Percentiles rank a stretch among this genome's conserved stretches.
Conservation (phyloP, 345 rosid genomes). For the Jatropha curcas region DNA sequence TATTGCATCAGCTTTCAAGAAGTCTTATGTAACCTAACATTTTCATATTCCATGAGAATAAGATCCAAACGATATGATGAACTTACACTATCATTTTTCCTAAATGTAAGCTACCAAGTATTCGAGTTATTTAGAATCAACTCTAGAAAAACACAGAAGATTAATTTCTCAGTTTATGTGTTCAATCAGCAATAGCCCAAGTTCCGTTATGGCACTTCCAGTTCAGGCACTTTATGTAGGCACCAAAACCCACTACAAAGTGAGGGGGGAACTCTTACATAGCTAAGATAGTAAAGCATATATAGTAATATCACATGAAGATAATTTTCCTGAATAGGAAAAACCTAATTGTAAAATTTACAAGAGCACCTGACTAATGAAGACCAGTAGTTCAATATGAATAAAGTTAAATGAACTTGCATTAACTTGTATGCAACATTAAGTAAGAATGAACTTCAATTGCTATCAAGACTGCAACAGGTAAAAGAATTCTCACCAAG, state of each 20-base stretch:
- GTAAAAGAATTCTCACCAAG: not conserved
- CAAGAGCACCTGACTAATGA: too few species aligned
- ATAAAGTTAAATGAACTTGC: too few species aligned
- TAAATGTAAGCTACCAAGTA: not conserved
- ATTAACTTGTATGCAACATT: not conserved
- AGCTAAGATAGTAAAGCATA: not conserved
- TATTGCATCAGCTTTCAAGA: not conserved
- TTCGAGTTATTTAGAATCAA: not conserved
- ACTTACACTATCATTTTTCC: too few species aligned
- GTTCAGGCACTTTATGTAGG: not conserved
- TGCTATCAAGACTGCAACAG: not conserved
- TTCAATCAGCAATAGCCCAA: too few species aligned
- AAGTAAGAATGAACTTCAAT: not conserved
- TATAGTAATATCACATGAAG: not conserved
- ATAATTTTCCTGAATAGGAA: not conserved
- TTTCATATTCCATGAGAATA: not conserved
- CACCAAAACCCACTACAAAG: not conserved
- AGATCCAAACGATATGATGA: not conserved
- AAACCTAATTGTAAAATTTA: too few species aligned
- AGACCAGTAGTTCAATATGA: too few species aligned
- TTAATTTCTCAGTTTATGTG: not conserved
- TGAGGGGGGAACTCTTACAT: not conserved
- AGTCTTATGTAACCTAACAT: not conserved
- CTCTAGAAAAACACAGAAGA: not conserved
- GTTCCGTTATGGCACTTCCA: too few species aligned